phyloP scores from a whole-genome alignment of 805 yeast species.

The Osmozyma mogii region DNA sequence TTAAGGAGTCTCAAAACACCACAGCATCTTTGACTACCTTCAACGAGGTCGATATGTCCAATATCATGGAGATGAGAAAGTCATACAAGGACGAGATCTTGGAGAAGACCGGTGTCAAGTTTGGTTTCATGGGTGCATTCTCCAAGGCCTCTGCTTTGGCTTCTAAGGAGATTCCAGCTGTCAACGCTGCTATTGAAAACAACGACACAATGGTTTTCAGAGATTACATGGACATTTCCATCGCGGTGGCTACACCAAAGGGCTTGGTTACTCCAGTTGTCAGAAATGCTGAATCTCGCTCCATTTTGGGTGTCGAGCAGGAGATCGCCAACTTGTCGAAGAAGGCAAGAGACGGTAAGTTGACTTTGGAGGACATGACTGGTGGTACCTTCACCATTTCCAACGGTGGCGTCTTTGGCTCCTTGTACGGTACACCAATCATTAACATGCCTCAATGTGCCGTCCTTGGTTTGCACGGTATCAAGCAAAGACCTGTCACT shows the following conservation, averaged over 20 bases:
- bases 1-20: conserved; percentile 98
- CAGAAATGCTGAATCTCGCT: conserved; percentile 89
- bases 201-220: conserved; percentile 91
- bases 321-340: conserved; percentile 76
- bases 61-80: conserved; percentile 88
- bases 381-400: conserved; percentile 99
- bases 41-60: conserved; percentile 96
- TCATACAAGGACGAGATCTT: conserved; percentile 93
- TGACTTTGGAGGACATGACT: conserved; percentile 96
- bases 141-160: conserved; percentile 91
- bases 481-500: conserved; percentile 94
- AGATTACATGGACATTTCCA: conserved; percentile 91
- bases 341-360: conserved; percentile 95
- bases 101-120: conserved; percentile 87
- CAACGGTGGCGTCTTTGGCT: conserved; percentile 98
- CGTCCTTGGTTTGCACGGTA: conserved; percentile 94
- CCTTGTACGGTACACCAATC: conserved; percentile 96
- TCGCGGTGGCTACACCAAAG: conserved; percentile 99
- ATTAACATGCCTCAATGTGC: conserved; percentile 98
- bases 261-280: conserved; percentile 97
- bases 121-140: conserved; percentile 99
- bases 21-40: conserved; percentile 97
- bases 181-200: conserved; percentile 88
- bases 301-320: conserved; percentile 81
- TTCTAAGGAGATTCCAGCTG: conserved; percentile 89